Conservation (phyloP, 306 rosid genomes). For the Gastrolobium villosum region DNA sequence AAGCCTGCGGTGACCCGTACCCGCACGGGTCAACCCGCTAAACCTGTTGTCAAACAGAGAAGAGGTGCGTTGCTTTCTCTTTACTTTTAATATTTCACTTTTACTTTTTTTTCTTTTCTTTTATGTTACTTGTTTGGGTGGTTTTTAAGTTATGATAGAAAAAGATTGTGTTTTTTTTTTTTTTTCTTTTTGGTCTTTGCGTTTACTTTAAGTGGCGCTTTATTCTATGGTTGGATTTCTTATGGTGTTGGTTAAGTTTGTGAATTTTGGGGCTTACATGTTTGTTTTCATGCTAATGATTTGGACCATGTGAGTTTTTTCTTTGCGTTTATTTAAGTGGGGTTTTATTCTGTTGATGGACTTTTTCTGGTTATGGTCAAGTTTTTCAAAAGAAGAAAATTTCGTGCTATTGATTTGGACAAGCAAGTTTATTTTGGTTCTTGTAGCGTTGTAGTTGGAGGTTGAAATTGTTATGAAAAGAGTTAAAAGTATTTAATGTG, state of each 20-base stretch:
- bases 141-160: slow-evolving; percentile 40
- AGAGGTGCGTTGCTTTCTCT: slow-evolving; percentile 71
- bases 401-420: not conserved
- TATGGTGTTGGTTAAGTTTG: slow-evolving; percentile 7
- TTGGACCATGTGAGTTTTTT: not conserved
- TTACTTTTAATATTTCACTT: not conserved
- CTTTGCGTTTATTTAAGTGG: not conserved
- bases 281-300: slow-evolving; percentile 20
- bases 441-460: not conserved
- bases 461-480: slow-evolving; percentile 9
- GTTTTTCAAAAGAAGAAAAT: not conserved
- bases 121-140: slow-evolving; percentile 43
- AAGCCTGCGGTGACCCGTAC: slow-evolving; percentile 45
- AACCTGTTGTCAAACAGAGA: slow-evolving; percentile 67
- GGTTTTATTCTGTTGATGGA: not conserved
- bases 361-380: not conserved
- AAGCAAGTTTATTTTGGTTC: not conserved
- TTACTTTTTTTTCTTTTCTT: slow-evolving; percentile 5
- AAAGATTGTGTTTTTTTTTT: slow-evolving; percentile 1
- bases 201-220: slow-evolving; percentile 46
- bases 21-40: slow-evolving; percentile 63
- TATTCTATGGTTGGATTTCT: slow-evolving; percentile 24
- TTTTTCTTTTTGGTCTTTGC: slow-evolving; percentile 6
- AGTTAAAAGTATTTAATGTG: slow-evolving; percentile 9
- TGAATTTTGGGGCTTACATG: not conserved